A percentile compares a stretch with the other conserved stretches of the same genome.
phyloP scores from a whole-genome alignment of 768 basidiomycete genomes.

The Kwoniella dejecticola region DNA sequence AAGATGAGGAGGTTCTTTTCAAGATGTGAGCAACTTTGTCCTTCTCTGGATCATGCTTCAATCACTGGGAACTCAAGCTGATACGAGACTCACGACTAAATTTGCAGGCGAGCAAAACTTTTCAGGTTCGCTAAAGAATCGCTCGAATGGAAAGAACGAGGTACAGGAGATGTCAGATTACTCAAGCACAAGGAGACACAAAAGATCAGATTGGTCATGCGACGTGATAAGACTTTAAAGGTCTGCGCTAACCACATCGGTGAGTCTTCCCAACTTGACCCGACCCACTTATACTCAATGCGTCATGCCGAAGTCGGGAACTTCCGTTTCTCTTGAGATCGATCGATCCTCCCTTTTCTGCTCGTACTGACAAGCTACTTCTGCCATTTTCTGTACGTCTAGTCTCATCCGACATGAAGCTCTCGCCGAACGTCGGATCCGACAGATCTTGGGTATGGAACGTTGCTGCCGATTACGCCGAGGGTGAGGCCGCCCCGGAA shows the following conservation, averaged over 20 bases:
- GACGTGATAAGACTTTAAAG: conserved; percentile 99
- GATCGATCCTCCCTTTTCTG: no score
- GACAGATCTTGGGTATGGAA: conserved; percentile 99
- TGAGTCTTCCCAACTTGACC: conserved; percentile 60
- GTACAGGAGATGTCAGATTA: conserved; percentile 92
- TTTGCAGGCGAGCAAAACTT: conserved; percentile 86
- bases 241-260: conserved; percentile 98
- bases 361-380: no score
- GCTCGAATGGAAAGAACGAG: conserved; percentile 96
- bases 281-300: no score
- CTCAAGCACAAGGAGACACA: conserved; percentile 84
- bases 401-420: conserved; percentile 88
- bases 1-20: conserved; percentile 88
- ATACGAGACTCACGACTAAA: not conserved
- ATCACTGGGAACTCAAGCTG: no score
- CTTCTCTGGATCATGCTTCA: not conserved
- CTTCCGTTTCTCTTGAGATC: no score
- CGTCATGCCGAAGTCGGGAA: no score
- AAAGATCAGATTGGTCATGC: conserved; percentile 96
- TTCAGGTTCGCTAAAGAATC: conserved; percentile 82
- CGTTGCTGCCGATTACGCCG: conserved; percentile 91
- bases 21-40: conserved; percentile 73
- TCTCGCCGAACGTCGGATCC: conserved; percentile 96
- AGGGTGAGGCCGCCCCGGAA: conserved; percentile 83
- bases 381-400: no score